A percentile compares a stretch with the other conserved stretches of the same genome.
Conservation (phyloP, 495 filamentous ascomycete genomes). For the Penicillium crystallinum region DNA sequence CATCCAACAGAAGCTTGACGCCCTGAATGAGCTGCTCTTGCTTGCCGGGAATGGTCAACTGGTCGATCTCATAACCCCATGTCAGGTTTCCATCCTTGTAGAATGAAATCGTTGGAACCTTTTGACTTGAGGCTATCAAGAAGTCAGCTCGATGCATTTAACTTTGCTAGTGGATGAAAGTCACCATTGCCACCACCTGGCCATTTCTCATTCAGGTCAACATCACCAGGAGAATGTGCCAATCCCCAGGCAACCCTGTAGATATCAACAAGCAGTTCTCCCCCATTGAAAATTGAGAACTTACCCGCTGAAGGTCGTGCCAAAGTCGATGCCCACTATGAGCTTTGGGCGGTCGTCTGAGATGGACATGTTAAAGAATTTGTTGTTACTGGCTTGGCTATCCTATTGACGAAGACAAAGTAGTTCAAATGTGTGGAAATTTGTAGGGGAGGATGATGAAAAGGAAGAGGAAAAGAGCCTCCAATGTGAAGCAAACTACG, state of each 20-base stretch:
- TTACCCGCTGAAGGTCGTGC: conserved; percentile 40
- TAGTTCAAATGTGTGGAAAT: too few relatives aligned
- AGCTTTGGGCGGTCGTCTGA: conserved; percentile 6
- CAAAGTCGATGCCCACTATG: conserved; percentile 44
- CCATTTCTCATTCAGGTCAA: conserved; percentile 36
- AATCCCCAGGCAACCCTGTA: conserved; percentile 20
- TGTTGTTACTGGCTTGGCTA: too few relatives aligned
- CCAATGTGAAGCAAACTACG: too few relatives aligned
- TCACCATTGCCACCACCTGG: conserved; percentile 23
- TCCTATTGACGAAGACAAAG: too few relatives aligned
- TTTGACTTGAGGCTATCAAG: conserved; percentile 29
- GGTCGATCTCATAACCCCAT: conserved; percentile 42
- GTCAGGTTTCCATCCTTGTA: conserved; percentile 27
- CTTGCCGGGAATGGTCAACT: not conserved
- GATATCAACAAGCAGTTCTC: conserved; percentile 21
- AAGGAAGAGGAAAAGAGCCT: too few relatives aligned
- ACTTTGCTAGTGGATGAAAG: not conserved
- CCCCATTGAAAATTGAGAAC: conserved; percentile 11
- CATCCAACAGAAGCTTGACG: conserved; percentile 38
- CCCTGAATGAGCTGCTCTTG: conserved; percentile 20
- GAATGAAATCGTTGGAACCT: conserved; percentile 45
- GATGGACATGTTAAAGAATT: not conserved
- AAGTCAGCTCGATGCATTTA: not conserved
- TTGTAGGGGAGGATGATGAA: too few relatives aligned
- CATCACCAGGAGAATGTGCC: conserved; percentile 16